Percentiles rank a stretch among this genome's conserved stretches.
phyloP scores from a whole-genome alignment of 2,329 filamentous ascomycete genomes.

The Myriosclerotinia curreyana region DNA sequence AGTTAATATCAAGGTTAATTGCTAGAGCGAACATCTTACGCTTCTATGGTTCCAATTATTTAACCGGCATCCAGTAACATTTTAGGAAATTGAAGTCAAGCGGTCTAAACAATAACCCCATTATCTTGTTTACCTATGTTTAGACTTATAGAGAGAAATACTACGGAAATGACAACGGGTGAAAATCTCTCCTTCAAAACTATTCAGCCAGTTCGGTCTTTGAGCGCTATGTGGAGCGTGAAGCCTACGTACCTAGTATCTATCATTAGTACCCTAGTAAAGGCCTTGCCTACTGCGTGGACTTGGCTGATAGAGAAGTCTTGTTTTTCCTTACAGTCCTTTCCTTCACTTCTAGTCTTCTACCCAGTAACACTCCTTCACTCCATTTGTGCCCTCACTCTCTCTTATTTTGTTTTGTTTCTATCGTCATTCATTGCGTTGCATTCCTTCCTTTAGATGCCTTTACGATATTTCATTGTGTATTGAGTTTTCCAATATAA shows the following conservation, averaged over 20 bases:
- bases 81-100: slow-evolving; percentile 10
- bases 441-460: slow-evolving; percentile 9
- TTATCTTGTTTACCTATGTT: slow-evolving; percentile 15
- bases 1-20: background rate
- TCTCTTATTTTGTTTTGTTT: slow-evolving; percentile 13
- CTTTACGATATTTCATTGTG: background rate
- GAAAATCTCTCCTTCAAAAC: slow-evolving; percentile 8
- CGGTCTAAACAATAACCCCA: slow-evolving; percentile 16
- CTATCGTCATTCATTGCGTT: slow-evolving; percentile 7
- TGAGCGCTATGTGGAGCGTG: slow-evolving; percentile 18
- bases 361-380: slow-evolving; percentile 12
- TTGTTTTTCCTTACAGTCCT: slow-evolving; percentile 17
- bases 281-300: slow-evolving; percentile 14
- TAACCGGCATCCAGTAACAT: slow-evolving; percentile 10
- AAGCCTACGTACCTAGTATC: background rate
- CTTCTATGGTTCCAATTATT: slow-evolving; percentile 11
- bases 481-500: background rate
- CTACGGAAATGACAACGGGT: slow-evolving; percentile 13
- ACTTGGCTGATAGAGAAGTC: slow-evolving; percentile 9
- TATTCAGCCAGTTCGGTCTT: slow-evolving; percentile 12
- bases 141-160: background rate
- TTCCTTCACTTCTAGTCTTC: slow-evolving; percentile 10
- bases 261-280: slow-evolving; percentile 5
- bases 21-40: background rate
- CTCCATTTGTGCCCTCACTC: slow-evolving; percentile 9